phyloP scores from a whole-genome alignment of 1,284 basidiomycete genomes.

The Leccinum griseonigrum region DNA sequence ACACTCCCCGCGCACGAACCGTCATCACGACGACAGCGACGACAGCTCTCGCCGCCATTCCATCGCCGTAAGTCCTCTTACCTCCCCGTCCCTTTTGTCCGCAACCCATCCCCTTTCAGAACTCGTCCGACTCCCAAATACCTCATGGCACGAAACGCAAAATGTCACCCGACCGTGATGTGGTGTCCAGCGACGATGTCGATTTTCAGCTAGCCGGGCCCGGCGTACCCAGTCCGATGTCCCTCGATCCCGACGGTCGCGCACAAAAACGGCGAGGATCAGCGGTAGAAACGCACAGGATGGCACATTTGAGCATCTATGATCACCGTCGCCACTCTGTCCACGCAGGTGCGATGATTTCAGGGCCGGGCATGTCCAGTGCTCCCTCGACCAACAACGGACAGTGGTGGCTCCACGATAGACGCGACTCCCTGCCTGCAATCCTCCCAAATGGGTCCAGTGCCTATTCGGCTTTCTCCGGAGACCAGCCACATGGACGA shows the following conservation, averaged over 20 bases:
- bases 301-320: slow-evolving; percentile 68
- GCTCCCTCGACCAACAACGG: slow-evolving; percentile 15
- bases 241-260: slow-evolving; percentile 59
- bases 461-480: slow-evolving; percentile 58
- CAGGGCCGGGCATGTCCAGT: slow-evolving; percentile 27
- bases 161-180: slow-evolving; percentile 65
- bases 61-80: slow-evolving; percentile 47
- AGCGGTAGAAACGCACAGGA: slow-evolving; percentile 68
- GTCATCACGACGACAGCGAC: slow-evolving; percentile 51
- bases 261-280: slow-evolving; percentile 78
- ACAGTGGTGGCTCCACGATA: slow-evolving; percentile 60
- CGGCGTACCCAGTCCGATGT: slow-evolving; percentile 56
- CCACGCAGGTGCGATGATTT: slow-evolving; percentile 52
- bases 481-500: slow-evolving; percentile 62
- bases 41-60: slow-evolving; percentile 66
- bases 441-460: slow-evolving; percentile 62
- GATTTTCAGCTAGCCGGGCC: slow-evolving; percentile 70
- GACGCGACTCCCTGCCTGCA: slow-evolving; percentile 70
- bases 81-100: background rate
- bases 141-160: slow-evolving; percentile 75
- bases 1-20: slow-evolving; percentile 27
- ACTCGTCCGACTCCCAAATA: slow-evolving; percentile 38
- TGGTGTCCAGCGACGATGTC: slow-evolving; percentile 53
- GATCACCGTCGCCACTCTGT: slow-evolving; percentile 70
- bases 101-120: slow-evolving; percentile 19